Base-by-base conservation (phyloP, 106 monocot genomes). In the Amphibolis antarctica region DNA sequence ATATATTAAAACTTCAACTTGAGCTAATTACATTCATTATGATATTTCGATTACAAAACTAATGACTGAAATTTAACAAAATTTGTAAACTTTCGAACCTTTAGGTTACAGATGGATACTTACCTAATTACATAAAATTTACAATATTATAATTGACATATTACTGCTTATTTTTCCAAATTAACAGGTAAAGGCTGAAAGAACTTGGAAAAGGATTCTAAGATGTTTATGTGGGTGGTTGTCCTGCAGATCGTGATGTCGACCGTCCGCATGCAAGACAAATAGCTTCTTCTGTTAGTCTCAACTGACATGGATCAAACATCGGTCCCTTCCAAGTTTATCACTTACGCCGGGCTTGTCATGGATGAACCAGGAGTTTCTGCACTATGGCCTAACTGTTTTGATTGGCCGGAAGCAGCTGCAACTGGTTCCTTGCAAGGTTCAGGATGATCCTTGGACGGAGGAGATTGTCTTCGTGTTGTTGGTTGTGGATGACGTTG, bases 211-310 rank as follows among this genome's bases (percentile, higher is more conserved):
- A n/a, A 55, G 9, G 0, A 26, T 26, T 55, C 55, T 55, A 55
- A 22, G 10, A 6, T 21, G 13, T 55, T 36, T 2, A 7, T 55
- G 55, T 55, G 5, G 66, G 28, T 0, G 51, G 12, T 46, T 45
- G 66, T 11, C 63, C 65, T 14, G 53, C 54, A 55, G 67, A 31
- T 54, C 67, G 53, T 14, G 57, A 45, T 57, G 57, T 68, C 68
- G 58, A 28, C 23, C 68, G 28, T 9, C 68, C 68, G 6, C 68
- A 44, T 15, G 68, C 58, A 10, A 46, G 43, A 57, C 44, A 43
- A 20, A 68, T 44, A 0, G 44, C 53, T 28, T 68, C 68, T 28
- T 68, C 68, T 10, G 58, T 58, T 10, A 9, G 21, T 22, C 57
- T 68, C 68, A 30, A 22, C 1, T 11, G 0, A 59, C 25, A 30